phyloP scores from a whole-genome alignment of 169 alveolate genomes.

The Perkinsus olseni region DNA sequence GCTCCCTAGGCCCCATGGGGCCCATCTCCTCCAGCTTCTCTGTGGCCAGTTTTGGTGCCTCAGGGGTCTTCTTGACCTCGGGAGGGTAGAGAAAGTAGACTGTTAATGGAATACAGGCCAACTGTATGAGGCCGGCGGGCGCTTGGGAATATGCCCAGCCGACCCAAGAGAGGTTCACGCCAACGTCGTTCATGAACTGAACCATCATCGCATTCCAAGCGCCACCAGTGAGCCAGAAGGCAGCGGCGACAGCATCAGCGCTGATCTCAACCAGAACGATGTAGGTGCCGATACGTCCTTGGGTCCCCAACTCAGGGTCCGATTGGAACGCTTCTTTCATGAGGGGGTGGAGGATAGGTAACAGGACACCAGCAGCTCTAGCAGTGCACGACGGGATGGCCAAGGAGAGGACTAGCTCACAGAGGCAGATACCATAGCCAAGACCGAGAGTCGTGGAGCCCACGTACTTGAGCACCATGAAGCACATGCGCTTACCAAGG shows the following conservation, averaged over 20 bases:
- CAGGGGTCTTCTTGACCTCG: not conserved
- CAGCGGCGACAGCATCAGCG: not conserved
- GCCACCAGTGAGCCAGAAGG: constrained; percentile 1
- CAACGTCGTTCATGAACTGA: not conserved
- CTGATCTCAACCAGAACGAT: not conserved
- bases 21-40: constrained; percentile 8
- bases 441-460: constrained; percentile 1
- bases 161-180: not conserved
- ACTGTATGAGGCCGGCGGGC: not conserved
- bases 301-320: not conserved
- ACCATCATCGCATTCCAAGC: not conserved
- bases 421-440: not conserved
- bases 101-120: not conserved
- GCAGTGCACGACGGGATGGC: constrained; percentile 8
- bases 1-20: not conserved
- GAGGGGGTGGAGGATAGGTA: not conserved
- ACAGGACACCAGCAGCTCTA: not conserved
- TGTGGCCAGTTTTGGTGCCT: not conserved
- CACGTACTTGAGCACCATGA: not conserved
- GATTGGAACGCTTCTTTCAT: not conserved
- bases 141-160: not conserved
- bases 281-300: not conserved
- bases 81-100: not conserved
- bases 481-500: not conserved
- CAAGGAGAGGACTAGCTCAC: not conserved